Base-by-base conservation (phyloP, 2,329 filamentous ascomycete genomes). In the Monosporascus ibericus region DNA sequence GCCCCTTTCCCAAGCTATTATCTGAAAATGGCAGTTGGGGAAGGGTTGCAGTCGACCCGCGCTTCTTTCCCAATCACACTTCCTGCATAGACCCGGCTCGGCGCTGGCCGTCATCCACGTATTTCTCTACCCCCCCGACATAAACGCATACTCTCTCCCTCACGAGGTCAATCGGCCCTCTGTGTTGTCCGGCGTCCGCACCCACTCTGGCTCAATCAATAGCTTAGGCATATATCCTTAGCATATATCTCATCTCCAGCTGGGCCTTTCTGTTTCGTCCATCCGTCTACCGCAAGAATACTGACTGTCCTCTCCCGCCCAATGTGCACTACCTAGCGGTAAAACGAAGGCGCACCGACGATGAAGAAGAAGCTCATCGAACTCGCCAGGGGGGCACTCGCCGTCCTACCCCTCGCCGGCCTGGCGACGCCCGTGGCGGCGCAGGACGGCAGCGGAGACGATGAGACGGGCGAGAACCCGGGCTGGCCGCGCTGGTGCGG, bases 401-500 rank as follows among this genome's bases (percentile, higher is more conserved):
- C 42, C 42, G 14, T 46, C 42, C 42, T 46, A 17, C 11, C 30
- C 20, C 42, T 17, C 25, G 17, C 25, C 3, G 42, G 8, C 40
- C 7, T 17, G 30, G 2, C 42, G 42, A n/a, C 22, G 20, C 17
- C 20, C 14, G 40, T 15, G 22, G 3, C 14, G 22, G 42, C 42
- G 9, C 42, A 46, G 20, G 42, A 44, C 8, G 20, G 24, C 42
- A 9, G 39, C 39, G 18, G n/a, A 20, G 54, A 58, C 39, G 58
- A 58, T 7, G 65, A 70, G 40, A 74, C 72, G 2, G 73, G 73
- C 2, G 62, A 69, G 14, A 68, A 75, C 53, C 62, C 70, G 1
- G 72, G 73, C 47, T 74, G 71, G 73, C 69, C 69, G 14, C 64
- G 73, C 44, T 76, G 74, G 75, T 77, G 75, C 53, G 74, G 75